Conservation (phyloP, 371 early-diverging fungal genomes). For the Encephalitozoon intestinalis region DNA sequence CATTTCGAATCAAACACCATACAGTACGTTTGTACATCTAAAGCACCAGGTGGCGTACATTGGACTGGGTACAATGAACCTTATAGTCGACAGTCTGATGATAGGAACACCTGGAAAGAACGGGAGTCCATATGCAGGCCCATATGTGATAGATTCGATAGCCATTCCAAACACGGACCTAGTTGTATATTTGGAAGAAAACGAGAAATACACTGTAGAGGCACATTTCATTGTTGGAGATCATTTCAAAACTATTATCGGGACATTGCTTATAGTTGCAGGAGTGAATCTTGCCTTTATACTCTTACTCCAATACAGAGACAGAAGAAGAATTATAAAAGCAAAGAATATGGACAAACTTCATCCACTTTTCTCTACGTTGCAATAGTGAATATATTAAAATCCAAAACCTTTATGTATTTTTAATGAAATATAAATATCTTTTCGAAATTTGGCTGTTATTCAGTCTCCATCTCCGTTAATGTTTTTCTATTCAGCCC, state of each 20-base stretch:
- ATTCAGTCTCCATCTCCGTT: background rate
- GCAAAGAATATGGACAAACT: constrained; percentile 18
- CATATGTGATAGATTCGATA: constrained; percentile 17
- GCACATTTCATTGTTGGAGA: constrained; percentile 36
- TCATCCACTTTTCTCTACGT: constrained; percentile 27
- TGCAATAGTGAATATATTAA: background rate
- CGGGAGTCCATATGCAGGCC: constrained; percentile 2
- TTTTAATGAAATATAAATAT: background rate
- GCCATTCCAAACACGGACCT: constrained; percentile 53
- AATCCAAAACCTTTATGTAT: background rate
- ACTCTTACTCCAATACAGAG: constrained; percentile 30
- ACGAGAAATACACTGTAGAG: constrained; percentile 25
- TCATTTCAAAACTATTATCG: constrained; percentile 37
- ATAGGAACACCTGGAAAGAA: constrained; percentile 20
- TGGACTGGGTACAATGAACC: constrained; percentile 53
- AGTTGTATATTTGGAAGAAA: constrained; percentile 22
- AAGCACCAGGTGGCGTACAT: constrained; percentile 35
- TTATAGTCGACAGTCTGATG: constrained; percentile 38
- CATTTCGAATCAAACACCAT: constrained; percentile 26
- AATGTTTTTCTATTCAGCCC: constrained; percentile 24
- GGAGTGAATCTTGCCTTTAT: constrained; percentile 23
- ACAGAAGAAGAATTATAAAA: constrained; percentile 24
- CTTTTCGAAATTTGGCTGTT: too few species aligned
- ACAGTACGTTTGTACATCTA: constrained; percentile 44
- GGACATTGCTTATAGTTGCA: constrained; percentile 31